Evolutionary conservation across 805 yeast species (phyloP).

Genomic region (Candida sithepensis): DNA sequence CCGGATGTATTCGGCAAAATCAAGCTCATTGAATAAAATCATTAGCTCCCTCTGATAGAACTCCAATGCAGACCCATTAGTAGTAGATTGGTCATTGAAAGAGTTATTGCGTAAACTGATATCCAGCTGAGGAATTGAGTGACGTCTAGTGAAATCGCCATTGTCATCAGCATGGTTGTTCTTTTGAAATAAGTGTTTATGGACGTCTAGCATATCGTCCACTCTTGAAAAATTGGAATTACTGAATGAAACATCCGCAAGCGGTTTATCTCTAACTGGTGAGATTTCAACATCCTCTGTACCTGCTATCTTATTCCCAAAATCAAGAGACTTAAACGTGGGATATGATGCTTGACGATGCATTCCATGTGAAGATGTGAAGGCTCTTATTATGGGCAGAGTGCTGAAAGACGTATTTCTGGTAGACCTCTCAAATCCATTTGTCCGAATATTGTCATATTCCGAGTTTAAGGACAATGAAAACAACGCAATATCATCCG

Average conservation of each 20-base stretch:
- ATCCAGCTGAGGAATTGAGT: constrained; percentile 10
- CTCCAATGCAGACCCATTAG: constrained; percentile 21
- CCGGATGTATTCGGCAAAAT: constrained; percentile 52
- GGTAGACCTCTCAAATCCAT: neutral
- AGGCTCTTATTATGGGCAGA: neutral
- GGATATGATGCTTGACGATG: neutral
- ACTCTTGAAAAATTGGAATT: neutral
- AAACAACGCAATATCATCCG: constrained; percentile 11
- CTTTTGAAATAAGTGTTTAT: constrained; percentile 18
- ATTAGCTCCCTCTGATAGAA: constrained; percentile 58
- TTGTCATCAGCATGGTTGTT: neutral
- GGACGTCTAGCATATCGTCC: constrained; percentile 16
- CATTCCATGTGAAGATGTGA: neutral
- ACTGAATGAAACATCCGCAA: neutral
- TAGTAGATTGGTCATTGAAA: neutral
- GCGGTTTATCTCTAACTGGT: neutral
- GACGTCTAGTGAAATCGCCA: constrained; percentile 1
- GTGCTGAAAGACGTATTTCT: neutral
- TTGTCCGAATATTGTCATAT: neutral
- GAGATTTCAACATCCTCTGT: neutral
- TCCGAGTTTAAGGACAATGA: constrained; percentile 1
- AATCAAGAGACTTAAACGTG: neutral
- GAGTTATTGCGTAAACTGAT: neutral
- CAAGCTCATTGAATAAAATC: constrained; percentile 55
- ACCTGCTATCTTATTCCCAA: neutral